Percentiles rank a stretch among this genome's conserved stretches.
These are phyloP conservation scores for Sphaceloma murrayae DNA, from an alignment of 2,329 filamentous ascomycete species.

Conservation along the genomic window DNA sequence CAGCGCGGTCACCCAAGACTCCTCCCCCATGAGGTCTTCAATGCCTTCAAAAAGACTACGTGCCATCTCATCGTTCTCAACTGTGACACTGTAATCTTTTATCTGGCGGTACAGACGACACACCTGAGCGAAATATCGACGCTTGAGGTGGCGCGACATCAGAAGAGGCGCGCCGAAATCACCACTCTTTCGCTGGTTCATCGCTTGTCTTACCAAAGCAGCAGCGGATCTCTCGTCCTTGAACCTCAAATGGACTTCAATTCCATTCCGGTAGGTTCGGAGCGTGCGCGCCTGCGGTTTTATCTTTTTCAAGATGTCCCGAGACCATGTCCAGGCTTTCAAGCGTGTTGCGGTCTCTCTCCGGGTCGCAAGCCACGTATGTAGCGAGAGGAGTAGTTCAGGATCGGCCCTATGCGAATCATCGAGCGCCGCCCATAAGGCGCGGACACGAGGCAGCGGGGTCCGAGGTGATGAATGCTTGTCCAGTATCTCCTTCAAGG, in stretches of 20 bases:
- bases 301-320: background rate
- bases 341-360: background rate
- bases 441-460: constrained; percentile 2
- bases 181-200: background rate
- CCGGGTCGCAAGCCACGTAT: background rate
- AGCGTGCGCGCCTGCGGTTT: background rate
- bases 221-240: background rate
- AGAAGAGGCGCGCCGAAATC: constrained; percentile 2
- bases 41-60: constrained; percentile 1
- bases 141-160: background rate
- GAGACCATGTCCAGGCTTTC: constrained; percentile 1
- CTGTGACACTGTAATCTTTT: background rate
- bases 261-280: background rate
- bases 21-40: background rate
- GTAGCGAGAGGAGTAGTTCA: background rate
- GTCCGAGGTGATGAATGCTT: background rate
- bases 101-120: background rate
- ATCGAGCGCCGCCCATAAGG: background rate
- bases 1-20: background rate
- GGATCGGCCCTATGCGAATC: background rate
- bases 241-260: background rate
- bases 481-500: background rate
- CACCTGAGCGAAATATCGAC: background rate
- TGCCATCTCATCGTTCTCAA: background rate
- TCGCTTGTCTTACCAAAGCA: background rate